phyloP scores from a whole-genome alignment of 2,329 filamentous ascomycete genomes.

The Lecanicillium sp. region DNA sequence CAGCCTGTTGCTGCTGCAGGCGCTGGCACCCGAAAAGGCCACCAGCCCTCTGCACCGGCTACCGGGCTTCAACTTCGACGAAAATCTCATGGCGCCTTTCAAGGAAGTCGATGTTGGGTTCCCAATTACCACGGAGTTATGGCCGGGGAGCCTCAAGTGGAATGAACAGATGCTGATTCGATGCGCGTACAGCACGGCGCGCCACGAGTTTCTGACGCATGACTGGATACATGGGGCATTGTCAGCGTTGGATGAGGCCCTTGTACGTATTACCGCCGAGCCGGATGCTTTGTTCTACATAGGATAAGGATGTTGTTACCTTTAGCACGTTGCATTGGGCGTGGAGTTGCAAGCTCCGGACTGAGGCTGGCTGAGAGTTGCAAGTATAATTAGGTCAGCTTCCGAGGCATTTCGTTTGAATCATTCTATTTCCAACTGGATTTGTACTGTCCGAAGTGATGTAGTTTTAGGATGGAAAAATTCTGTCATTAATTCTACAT shows the following conservation, averaged over 20 bases:
- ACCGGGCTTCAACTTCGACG: slow-evolving; percentile 9
- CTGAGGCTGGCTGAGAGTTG: no score
- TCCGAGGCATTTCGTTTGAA: no score
- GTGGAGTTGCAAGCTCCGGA: no score
- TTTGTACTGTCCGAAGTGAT: no score
- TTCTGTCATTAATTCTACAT: no score
- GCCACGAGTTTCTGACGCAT: slow-evolving; percentile 7
- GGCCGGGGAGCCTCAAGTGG: slow-evolving; percentile 2
- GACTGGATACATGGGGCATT: slow-evolving; percentile 6
- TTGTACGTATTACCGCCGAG: slow-evolving; percentile 5
- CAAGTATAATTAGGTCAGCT: no score
- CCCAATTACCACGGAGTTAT: slow-evolving; percentile 7
- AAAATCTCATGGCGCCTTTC: slow-evolving; percentile 8
- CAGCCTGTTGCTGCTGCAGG: slow-evolving; percentile 9
- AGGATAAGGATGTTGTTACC: no score
- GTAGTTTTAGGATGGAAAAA: no score
- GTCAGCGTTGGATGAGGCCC: slow-evolving; percentile 5
- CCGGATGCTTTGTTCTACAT: slow-evolving; percentile 7
- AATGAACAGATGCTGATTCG: slow-evolving; percentile 6
- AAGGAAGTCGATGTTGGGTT: slow-evolving; percentile 9
- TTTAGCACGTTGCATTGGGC: no score
- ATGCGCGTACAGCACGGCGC: slow-evolving; percentile 4
- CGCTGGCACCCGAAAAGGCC: not conserved
- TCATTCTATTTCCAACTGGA: no score
- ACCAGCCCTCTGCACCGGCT: slow-evolving; percentile 4